phyloP scores from a whole-genome alignment of 345 rosid genomes.

The Arabidopsis arenosa region DNA sequence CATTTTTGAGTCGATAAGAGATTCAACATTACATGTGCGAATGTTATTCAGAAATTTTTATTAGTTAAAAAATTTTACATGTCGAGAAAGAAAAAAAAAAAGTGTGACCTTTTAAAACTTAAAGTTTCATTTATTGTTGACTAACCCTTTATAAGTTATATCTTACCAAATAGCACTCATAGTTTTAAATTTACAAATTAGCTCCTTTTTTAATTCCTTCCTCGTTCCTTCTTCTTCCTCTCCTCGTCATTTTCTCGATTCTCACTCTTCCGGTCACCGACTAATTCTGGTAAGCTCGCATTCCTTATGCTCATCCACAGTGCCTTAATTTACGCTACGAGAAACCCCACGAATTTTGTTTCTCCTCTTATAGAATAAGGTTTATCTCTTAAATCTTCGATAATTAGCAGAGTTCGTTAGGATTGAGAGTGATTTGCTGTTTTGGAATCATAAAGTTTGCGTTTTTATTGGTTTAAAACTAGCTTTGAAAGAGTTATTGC shows the following conservation, averaged over 20 bases:
- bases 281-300: conserved; percentile 31
- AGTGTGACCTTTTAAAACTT: too few relatives aligned
- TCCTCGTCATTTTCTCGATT: background rate
- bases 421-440: background rate
- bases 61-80: background rate
- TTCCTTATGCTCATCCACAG: background rate
- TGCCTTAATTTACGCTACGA: background rate
- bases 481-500: conserved; percentile 15
- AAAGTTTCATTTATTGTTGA: background rate
- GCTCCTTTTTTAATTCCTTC: background rate
- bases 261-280: conserved; percentile 22
- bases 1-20: background rate
- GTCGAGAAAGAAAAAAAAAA: background rate
- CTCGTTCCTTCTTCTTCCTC: conserved; percentile 18
- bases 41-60: background rate
- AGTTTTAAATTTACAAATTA: conserved; percentile 8
- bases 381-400: background rate
- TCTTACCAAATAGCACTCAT: conserved; percentile 4
- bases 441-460: conserved; percentile 14
- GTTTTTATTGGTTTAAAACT: conserved; percentile 19
- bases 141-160: background rate
- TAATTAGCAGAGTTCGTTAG: background rate
- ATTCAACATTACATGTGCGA: background rate
- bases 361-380: background rate
- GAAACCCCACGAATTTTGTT: background rate